Percentiles rank a stretch among this genome's conserved stretches.
phyloP scores from a whole-genome alignment of 1,139 yeast genomes.

The Hansenula lynferdii region DNA sequence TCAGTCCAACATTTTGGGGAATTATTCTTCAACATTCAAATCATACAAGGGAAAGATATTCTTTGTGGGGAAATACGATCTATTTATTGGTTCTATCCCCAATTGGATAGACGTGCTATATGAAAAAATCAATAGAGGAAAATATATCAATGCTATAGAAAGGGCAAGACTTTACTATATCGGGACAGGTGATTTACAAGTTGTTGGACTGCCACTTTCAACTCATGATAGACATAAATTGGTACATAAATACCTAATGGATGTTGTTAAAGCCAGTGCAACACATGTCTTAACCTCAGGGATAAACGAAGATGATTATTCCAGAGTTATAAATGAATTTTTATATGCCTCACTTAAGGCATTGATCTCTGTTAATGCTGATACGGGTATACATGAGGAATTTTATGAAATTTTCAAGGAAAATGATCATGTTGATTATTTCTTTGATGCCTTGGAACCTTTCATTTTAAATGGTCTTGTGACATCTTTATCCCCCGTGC shows the following conservation, averaged over 20 bases:
- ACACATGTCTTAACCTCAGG: conserved; percentile 15
- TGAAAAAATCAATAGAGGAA: conserved; percentile 41
- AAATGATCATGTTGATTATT: conserved; percentile 29
- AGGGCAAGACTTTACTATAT: conserved; percentile 50
- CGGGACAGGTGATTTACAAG: conserved; percentile 42
- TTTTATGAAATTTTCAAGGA: conserved; percentile 44
- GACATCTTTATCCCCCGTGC: conserved; percentile 48
- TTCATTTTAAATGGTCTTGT: conserved; percentile 46
- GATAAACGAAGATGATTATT: conserved; percentile 5
- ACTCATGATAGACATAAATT: conserved; percentile 38
- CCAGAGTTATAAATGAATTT: conserved; percentile 18
- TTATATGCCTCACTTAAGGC: conserved; percentile 37
- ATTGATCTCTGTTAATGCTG: conserved; percentile 31
- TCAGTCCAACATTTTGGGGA: conserved; percentile 23
- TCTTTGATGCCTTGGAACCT: conserved; percentile 47
- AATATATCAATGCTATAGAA: conserved; percentile 51
- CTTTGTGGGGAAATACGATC: conserved; percentile 42
- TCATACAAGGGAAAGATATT: conserved; percentile 42
- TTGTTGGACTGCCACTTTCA: conserved; percentile 51
- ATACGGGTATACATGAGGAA: conserved; percentile 42
- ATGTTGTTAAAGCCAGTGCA: conserved; percentile 32
- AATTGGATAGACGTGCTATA: conserved; percentile 74
- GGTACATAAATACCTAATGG: conserved; percentile 49
- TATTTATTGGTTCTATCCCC: conserved; percentile 52
- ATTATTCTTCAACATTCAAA: conserved; percentile 26